Conservation (phyloP, 495 filamentous ascomycete genomes). For the Neurospora sp. region DNA sequence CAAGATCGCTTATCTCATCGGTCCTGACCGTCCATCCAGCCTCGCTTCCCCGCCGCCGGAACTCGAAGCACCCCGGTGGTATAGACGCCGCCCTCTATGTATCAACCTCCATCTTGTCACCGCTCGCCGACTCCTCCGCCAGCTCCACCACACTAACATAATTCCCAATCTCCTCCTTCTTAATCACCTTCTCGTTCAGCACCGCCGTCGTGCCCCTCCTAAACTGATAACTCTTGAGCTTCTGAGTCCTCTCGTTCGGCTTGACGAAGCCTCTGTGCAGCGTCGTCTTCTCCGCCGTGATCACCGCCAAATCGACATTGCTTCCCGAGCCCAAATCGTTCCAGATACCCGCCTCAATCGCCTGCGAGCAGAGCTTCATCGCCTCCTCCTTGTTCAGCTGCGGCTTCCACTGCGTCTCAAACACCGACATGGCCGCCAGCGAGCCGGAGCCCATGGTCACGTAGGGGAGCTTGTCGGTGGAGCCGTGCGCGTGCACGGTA, state of each 20-base stretch:
- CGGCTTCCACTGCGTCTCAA: constrained; percentile 91
- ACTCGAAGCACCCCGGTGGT: too few species aligned
- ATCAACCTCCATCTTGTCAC: constrained; percentile 95
- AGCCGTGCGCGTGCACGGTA: constrained; percentile 97
- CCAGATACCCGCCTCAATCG: constrained; percentile 96
- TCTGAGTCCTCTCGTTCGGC: constrained; percentile 84
- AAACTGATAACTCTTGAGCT: constrained; percentile 90
- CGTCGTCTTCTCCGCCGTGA: constrained; percentile 86
- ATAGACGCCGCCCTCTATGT: constrained; percentile 28
- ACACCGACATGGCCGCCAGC: constrained; percentile 94
- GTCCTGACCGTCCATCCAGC: not conserved
- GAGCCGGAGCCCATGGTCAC: constrained; percentile 98
- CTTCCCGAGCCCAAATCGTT: constrained; percentile 96
- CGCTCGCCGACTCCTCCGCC: constrained; percentile 43
- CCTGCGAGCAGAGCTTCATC: constrained; percentile 69
- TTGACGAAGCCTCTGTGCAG: constrained; percentile 82
- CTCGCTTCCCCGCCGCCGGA: not conserved
- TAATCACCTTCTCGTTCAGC: constrained; percentile 88
- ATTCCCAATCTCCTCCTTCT: constrained; percentile 85
- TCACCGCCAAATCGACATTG: constrained; percentile 95
- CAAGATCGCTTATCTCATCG: not conserved
- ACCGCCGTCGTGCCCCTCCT: constrained; percentile 80
- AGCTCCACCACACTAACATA: constrained; percentile 89
- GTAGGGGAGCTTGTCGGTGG: constrained; percentile 97
- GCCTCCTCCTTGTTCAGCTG: constrained; percentile 71